Conservation (phyloP, 176 grass and related monocot genomes). For the maize (Zea mays) region DNA sequence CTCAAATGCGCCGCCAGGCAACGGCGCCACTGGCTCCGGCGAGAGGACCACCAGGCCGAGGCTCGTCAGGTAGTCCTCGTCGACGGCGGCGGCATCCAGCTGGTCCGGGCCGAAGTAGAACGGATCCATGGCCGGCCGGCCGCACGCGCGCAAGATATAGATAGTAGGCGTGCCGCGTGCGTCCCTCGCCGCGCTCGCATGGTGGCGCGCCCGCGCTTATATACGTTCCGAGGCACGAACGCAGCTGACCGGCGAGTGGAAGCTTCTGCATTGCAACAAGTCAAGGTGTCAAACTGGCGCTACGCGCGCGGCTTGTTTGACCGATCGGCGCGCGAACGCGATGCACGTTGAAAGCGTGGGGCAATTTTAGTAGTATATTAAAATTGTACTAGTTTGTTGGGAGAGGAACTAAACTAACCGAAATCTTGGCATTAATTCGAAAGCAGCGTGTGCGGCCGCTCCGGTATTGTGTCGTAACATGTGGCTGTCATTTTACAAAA, state of each 20-base stretch:
- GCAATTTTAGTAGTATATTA: neutral
- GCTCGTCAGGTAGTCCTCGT: slow-evolving; percentile 14
- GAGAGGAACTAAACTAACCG: neutral
- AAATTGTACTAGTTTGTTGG: too few species aligned
- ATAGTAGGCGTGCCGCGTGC: too few species aligned
- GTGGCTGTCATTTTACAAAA: neutral
- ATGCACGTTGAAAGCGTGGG: slow-evolving; percentile 3
- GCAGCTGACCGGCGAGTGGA: too few species aligned
- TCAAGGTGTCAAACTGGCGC: neutral
- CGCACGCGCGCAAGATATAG: too few species aligned
- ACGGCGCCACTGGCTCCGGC: neutral
- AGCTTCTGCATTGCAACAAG: neutral
- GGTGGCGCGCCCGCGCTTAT: slow-evolving; percentile 7
- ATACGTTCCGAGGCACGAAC: neutral
- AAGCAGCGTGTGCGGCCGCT: neutral
- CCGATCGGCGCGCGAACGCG: neutral
- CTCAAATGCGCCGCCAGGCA: slow-evolving; percentile 29
- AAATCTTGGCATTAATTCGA: too few species aligned
- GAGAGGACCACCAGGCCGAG: slow-evolving; percentile 10
- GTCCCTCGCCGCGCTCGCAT: neutral
- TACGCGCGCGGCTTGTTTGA: neutral
- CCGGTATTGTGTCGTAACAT: neutral
- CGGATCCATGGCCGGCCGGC: neutral
- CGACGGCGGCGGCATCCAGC: neutral
- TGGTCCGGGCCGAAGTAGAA: slow-evolving; percentile 15